Conservation (phyloP, 2,329 filamentous ascomycete species). For the Trichoderma atroviride region DNA sequence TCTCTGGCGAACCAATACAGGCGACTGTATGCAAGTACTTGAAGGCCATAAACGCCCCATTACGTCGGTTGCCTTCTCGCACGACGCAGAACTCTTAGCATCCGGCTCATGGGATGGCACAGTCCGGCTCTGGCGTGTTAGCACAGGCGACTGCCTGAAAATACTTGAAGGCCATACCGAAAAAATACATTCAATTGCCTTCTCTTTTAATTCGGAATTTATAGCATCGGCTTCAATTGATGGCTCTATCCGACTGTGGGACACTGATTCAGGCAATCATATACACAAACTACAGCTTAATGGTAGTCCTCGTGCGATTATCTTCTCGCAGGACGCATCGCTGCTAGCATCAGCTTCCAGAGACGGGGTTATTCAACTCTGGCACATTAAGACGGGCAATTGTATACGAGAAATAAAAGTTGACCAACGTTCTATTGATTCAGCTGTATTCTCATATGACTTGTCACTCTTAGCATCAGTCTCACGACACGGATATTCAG, state of each 20-base stretch:
- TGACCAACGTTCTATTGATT: fast-evolving
- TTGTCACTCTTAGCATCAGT: neutral
- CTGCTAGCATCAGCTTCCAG: too few species aligned
- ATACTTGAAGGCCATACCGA: neutral
- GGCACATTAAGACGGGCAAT: too few species aligned
- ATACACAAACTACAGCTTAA: too few species aligned
- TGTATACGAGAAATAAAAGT: too few species aligned
- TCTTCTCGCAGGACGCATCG: too few species aligned
- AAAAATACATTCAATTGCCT: neutral
- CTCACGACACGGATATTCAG: too few species aligned
- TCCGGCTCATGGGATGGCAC: neutral
- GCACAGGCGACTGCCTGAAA: neutral
- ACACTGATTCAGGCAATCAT: neutral
- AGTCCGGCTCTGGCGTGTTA: neutral
- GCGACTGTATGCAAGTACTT: neutral
- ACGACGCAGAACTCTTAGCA: neutral
- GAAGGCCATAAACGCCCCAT: neutral
- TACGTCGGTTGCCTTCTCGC: neutral
- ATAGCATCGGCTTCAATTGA: neutral
- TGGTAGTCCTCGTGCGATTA: too few species aligned
- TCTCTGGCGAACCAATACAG: neutral
- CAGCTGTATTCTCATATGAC: neutral
- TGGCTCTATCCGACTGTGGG: neutral
- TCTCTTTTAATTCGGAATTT: neutral
- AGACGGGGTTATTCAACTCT: too few species aligned